phyloP scores from a whole-genome alignment of 2,329 filamentous ascomycete species.

The Alternaria sp. region DNA sequence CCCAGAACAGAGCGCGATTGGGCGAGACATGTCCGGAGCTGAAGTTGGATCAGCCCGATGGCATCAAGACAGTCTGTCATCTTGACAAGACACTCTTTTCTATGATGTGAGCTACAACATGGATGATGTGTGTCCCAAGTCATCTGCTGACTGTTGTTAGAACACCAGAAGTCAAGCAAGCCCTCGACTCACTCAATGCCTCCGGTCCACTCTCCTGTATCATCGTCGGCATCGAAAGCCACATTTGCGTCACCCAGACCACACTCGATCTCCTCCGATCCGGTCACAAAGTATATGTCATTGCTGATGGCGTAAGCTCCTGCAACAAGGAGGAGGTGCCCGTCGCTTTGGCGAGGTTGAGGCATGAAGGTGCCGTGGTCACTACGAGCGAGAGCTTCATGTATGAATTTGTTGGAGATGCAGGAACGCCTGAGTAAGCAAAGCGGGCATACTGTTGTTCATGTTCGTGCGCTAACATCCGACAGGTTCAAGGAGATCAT shows the following conservation, averaged over 20 bases:
- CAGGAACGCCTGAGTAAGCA: constrained; percentile 66
- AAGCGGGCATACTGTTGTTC: background rate
- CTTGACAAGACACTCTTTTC: constrained; percentile 90
- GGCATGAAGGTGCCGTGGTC: constrained; percentile 78
- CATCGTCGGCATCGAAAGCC: constrained; percentile 89
- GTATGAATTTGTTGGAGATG: constrained; percentile 90
- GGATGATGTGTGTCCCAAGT: background rate
- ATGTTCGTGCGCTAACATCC: constrained; percentile 4
- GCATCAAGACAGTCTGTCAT: constrained; percentile 64
- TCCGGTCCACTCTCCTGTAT: constrained; percentile 61
- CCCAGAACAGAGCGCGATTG: constrained; percentile 80
- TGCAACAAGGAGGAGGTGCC: constrained; percentile 84
- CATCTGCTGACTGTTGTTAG: constrained; percentile 12
- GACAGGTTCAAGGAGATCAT: constrained; percentile 74
- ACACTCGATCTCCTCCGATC: constrained; percentile 75
- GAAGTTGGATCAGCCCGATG: constrained; percentile 58
- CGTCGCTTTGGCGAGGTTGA: constrained; percentile 78
- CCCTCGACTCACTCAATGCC: constrained; percentile 50
- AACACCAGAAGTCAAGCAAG: constrained; percentile 70
- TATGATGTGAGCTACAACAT: constrained; percentile 66
- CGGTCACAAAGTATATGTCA: constrained; percentile 84
- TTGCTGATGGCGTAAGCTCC: constrained; percentile 90
- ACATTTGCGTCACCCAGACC: constrained; percentile 96
- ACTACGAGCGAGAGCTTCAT: constrained; percentile 90
- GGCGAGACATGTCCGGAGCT: constrained; percentile 83